Evolutionary conservation across 1,284 basidiomycete species (phyloP).

Genomic region (Puccinia horiana): DNA sequence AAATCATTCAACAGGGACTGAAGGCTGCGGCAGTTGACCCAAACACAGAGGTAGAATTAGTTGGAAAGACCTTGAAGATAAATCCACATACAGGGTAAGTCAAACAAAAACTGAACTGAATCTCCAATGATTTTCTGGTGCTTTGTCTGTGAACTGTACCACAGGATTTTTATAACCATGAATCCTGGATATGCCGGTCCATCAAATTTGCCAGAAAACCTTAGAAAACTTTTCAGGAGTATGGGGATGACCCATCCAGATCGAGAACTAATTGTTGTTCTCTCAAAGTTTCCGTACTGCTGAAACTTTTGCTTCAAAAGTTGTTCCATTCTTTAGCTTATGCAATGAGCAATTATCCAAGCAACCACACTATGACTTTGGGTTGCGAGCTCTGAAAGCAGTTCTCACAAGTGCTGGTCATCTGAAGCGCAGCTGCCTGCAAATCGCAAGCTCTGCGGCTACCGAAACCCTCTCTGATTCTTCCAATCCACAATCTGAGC

Average conservation of each 20-base stretch:
- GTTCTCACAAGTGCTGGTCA: slow-evolving; percentile 96
- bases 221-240: slow-evolving; percentile 88
- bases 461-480: slow-evolving; percentile 62
- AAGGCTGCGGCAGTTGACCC: slow-evolving; percentile 76
- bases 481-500: slow-evolving; percentile 76
- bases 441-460: slow-evolving; percentile 60
- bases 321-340: slow-evolving; percentile 98
- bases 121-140: slow-evolving; percentile 16
- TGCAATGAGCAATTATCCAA: slow-evolving; percentile 94
- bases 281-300: slow-evolving; percentile 99
- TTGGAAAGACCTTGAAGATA: slow-evolving; percentile 88
- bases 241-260: slow-evolving; percentile 99
- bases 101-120: slow-evolving; percentile 54
- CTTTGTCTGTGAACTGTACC: no score
- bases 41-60: slow-evolving; percentile 87
- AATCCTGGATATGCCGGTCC: slow-evolving; percentile 97
- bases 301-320: slow-evolving; percentile 90
- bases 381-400: slow-evolving; percentile 93
- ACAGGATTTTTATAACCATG: slow-evolving; percentile 93
- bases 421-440: slow-evolving; percentile 85
- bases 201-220: slow-evolving; percentile 91
- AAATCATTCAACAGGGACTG: slow-evolving; percentile 95
- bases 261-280: slow-evolving; percentile 97
- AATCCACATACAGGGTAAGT: slow-evolving; percentile 81
- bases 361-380: slow-evolving; percentile 99